Percentiles rank a stretch among this genome's conserved stretches.
Conservation (phyloP, 2,329 filamentous ascomycete species). For the Aspergillus hiratsukae region DNA sequence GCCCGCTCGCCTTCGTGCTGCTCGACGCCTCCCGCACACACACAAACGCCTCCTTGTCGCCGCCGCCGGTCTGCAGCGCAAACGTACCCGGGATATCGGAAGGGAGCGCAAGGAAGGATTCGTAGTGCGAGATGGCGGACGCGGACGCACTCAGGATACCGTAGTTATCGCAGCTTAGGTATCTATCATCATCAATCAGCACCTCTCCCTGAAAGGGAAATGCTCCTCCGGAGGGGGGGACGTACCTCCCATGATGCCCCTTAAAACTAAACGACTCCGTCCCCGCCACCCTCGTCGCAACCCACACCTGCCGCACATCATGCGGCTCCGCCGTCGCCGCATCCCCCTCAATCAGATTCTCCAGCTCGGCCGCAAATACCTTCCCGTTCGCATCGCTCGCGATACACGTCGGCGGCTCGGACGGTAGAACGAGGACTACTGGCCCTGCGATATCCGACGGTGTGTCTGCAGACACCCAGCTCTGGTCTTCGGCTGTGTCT, state of each 20-base stretch:
- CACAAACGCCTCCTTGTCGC: conserved; percentile 64
- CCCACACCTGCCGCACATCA: conserved; percentile 93
- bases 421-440: conserved; percentile 75
- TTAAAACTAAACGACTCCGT: conserved; percentile 82
- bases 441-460: conserved; percentile 74
- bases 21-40: conserved; percentile 50
- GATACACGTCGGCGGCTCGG: conserved; percentile 66
- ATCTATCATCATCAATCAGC: conserved; percentile 50
- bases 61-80: conserved; percentile 61
- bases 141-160: conserved; percentile 71
- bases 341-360: conserved; percentile 84
- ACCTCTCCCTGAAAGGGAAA: too few species aligned
- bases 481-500: conserved; percentile 63
- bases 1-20: conserved; percentile 40
- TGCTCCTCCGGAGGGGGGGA: too few species aligned
- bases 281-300: conserved; percentile 77
- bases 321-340: conserved; percentile 86
- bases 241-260: conserved; percentile 81
- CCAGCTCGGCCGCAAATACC: conserved; percentile 74
- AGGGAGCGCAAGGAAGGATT: conserved; percentile 69
- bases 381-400: conserved; percentile 83
- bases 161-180: conserved; percentile 79
- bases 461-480: conserved; percentile 82
- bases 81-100: conserved; percentile 66
- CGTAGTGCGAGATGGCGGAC: conserved; percentile 77